A percentile compares a stretch with the other conserved stretches of the same genome.
These are phyloP conservation scores for Craspedostauros australis DNA, from an alignment of 108 stramenopile species.

Conservation along the genomic window DNA sequence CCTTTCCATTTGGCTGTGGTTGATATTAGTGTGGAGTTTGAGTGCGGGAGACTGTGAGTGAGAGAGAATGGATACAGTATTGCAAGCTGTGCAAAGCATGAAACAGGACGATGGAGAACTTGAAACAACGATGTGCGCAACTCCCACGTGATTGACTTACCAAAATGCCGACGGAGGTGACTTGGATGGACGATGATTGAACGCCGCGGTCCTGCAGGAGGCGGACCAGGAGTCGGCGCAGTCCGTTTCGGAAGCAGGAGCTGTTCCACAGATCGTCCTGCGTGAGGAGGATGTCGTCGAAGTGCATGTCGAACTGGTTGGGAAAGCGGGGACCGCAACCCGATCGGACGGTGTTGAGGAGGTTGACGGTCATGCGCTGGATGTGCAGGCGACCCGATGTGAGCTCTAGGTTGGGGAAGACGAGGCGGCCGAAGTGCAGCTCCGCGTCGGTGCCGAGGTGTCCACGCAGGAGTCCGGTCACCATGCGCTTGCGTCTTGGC, in stretches of 20 bases:
- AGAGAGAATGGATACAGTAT: neutral
- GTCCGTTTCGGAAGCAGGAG: slow-evolving; percentile 34
- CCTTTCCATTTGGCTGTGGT: slow-evolving; percentile 26
- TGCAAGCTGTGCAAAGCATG: neutral
- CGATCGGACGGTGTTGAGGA: neutral
- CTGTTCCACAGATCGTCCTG: slow-evolving; percentile 31
- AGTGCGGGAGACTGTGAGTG: neutral
- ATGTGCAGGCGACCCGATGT: slow-evolving; percentile 15
- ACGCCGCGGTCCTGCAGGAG: slow-evolving; percentile 26
- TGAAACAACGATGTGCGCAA: neutral
- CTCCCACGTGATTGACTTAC: slow-evolving; percentile 10
- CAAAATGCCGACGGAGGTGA: slow-evolving; percentile 27
- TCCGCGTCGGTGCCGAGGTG: slow-evolving; percentile 11
- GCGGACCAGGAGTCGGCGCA: slow-evolving; percentile 14
- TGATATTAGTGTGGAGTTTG: neutral
- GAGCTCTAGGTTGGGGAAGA: slow-evolving; percentile 25
- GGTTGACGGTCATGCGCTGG: slow-evolving; percentile 17
- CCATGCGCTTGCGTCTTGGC: slow-evolving; percentile 7
- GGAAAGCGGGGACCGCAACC: slow-evolving; percentile 9
- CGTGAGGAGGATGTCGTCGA: slow-evolving; percentile 24
- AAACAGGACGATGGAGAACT: neutral
- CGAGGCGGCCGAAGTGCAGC: slow-evolving; percentile 19
- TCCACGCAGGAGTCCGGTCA: slow-evolving; percentile 9
- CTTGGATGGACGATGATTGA: slow-evolving; percentile 11
- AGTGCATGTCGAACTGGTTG: slow-evolving; percentile 34